phyloP scores from a whole-genome alignment of 1,284 basidiomycete genomes.

The Prillingera fragicola region DNA sequence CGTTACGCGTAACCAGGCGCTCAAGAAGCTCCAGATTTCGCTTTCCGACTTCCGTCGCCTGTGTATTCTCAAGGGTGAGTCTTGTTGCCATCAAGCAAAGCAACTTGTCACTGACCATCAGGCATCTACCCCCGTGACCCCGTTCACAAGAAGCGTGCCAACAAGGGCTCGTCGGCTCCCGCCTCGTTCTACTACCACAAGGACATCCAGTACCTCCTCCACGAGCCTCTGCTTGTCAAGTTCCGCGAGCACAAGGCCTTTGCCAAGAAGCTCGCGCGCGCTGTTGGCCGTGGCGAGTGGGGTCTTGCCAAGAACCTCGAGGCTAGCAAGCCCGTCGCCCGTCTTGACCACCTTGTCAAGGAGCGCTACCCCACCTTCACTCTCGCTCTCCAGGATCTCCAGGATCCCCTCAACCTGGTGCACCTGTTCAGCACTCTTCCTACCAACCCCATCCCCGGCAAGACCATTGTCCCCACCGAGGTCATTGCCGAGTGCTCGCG shows the following conservation, averaged over 20 bases:
- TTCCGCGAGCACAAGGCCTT: constrained; percentile 97
- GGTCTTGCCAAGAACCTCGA: constrained; percentile 89
- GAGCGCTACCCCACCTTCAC: constrained; percentile 97
- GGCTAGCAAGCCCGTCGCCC: constrained; percentile 81
- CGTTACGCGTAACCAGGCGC: constrained; percentile 80
- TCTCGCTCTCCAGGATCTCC: constrained; percentile 91
- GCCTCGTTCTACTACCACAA: constrained; percentile 98
- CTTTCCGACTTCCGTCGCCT: constrained; percentile 94
- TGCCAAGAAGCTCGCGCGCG: constrained; percentile 92
- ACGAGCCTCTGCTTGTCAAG: constrained; percentile 94
- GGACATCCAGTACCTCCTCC: constrained; percentile 94
- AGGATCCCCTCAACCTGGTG: constrained; percentile 93
- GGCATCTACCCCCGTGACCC: constrained; percentile 98
- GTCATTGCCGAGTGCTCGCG: constrained; percentile 87
- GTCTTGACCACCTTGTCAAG: constrained; percentile 94
- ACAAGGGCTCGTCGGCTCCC: constrained; percentile 94
- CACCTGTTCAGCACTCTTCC: constrained; percentile 88
- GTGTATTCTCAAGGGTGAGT: constrained; percentile 92
- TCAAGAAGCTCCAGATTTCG: constrained; percentile 92
- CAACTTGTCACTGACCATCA: constrained; percentile 48
- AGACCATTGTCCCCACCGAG: constrained; percentile 66
- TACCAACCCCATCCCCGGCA: constrained; percentile 58
- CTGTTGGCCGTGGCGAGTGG: constrained; percentile 92
- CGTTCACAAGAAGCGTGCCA: constrained; percentile 83
- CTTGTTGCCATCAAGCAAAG: no score